Evolutionary conservation across 495 filamentous ascomycete species (phyloP), one percentile per base, ranked within the genome.

Genomic region (Clavariopsis aquatica): DNA sequence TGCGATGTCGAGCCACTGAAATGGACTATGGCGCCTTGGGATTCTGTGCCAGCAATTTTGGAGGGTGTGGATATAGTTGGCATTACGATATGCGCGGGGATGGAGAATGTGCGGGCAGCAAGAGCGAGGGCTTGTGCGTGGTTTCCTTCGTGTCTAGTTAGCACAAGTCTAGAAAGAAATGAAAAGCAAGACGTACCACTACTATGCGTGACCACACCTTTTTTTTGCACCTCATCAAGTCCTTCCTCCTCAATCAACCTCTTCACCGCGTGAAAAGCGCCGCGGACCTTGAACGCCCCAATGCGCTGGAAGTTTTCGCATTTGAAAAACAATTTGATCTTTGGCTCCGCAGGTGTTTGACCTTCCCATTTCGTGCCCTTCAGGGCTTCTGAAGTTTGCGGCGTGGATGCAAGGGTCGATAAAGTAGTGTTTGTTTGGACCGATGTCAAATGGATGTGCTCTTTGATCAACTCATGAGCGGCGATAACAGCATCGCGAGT

Each of bases 61-160:
- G 86, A 87, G 13, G 89, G 82, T 0, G 90, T 88, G 64, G 85
- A 89, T 73, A 93, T 95, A 3, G 74, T 67, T 0, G 94, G 94
- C 94, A 98, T 98, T 45, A 98, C 86, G 67, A 98, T 90, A 77
- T 91, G 81, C 0, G 91, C 89, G 1, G 86, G 85, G 66, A 90
- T 79, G 17, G 76, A 68, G 64, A 84, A 78, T 10, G 83, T 85
- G 19, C 79, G 82, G 7, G 94, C 91, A 0, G 94, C 94, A 38
- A 97, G 86, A 3, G 94, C 85, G 58, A 98, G 87, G 20, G 94
- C 94, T 83, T 96, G 92, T 0, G 94, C 94, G 76, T 98, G 94
- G 79, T 98, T 98, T 27, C 93, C 93, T 91, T 52, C 22, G 28
- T 22, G 22, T 43, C 6, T 13, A 41, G 20, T 61, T 47, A 43